phyloP scores from a whole-genome alignment of 1,284 basidiomycete species.

The Fomitopsis schrenkii region DNA sequence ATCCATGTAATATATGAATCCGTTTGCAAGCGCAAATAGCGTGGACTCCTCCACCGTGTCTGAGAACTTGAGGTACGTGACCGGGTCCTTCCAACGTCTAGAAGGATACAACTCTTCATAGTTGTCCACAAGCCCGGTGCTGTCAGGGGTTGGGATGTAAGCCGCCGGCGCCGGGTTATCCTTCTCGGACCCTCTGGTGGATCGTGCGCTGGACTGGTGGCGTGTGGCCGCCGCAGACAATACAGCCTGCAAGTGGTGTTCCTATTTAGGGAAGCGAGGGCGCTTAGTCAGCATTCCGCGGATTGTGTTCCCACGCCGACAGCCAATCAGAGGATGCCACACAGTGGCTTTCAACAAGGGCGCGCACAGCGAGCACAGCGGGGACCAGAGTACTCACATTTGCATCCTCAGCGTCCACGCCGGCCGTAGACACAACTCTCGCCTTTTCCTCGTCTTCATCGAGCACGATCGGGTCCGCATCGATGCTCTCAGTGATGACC shows the following conservation, averaged over 20 bases:
- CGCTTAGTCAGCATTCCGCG: conserved; percentile 62
- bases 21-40: conserved; percentile 52
- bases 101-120: conserved; percentile 73
- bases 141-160: conserved; percentile 91
- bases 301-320: conserved; percentile 43
- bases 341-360: conserved; percentile 40
- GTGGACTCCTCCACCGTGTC: conserved; percentile 84
- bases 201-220: conserved; percentile 38
- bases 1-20: conserved; percentile 91
- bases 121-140: conserved; percentile 75
- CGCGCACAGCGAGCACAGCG: conserved; percentile 30
- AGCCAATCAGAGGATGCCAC: conserved; percentile 48
- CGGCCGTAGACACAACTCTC: conserved; percentile 54
- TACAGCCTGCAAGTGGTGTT: conserved; percentile 90
- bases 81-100: conserved; percentile 71
- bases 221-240: conserved; percentile 70
- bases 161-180: conserved; percentile 49
- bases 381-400: conserved; percentile 59
- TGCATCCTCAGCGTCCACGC: conserved; percentile 85
- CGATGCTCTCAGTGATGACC: conserved; percentile 76
- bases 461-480: conserved; percentile 76
- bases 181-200: conserved; percentile 42
- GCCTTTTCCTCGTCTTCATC: conserved; percentile 83
- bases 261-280: conserved; percentile 46
- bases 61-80: conserved; percentile 81